phyloP scores from a whole-genome alignment of 2,329 filamentous ascomycete genomes.

The Trichothecium roseum region DNA sequence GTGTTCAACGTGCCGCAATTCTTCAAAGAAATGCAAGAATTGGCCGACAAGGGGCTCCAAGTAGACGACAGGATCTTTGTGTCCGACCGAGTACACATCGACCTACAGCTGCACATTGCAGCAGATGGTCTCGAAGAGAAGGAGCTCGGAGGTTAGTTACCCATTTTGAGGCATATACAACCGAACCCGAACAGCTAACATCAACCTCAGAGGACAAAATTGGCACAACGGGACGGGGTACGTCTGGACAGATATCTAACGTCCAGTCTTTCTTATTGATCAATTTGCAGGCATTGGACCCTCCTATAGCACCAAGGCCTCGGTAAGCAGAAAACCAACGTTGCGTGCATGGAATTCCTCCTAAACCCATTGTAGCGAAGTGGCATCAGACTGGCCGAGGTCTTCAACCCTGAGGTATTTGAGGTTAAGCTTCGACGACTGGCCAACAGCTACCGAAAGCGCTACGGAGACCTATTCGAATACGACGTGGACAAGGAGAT shows the following conservation, averaged over 20 bases:
- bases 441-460: constrained; percentile 49
- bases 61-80: constrained; percentile 45
- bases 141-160: constrained; percentile 29
- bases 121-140: constrained; percentile 60
- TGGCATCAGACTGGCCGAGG: constrained; percentile 55
- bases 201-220: constrained; percentile 15
- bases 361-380: no score
- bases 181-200: no score
- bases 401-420: constrained; percentile 57
- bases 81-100: constrained; percentile 51
- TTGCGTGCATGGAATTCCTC: no score
- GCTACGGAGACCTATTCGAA: constrained; percentile 55
- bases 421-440: constrained; percentile 54
- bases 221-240: constrained; percentile 26
- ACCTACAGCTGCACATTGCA: constrained; percentile 53
- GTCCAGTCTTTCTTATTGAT: no score
- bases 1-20: constrained; percentile 50
- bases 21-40: constrained; percentile 28
- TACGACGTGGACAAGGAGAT: constrained; percentile 63
- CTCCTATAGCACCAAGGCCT: no score
- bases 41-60: constrained; percentile 27
- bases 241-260: constrained; percentile 13
- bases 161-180: no score
- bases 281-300: constrained; percentile 29
- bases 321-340: no score